Base-by-base conservation (phyloP, 306 rosid species). In the Cotoneaster glaucophyllus region DNA sequence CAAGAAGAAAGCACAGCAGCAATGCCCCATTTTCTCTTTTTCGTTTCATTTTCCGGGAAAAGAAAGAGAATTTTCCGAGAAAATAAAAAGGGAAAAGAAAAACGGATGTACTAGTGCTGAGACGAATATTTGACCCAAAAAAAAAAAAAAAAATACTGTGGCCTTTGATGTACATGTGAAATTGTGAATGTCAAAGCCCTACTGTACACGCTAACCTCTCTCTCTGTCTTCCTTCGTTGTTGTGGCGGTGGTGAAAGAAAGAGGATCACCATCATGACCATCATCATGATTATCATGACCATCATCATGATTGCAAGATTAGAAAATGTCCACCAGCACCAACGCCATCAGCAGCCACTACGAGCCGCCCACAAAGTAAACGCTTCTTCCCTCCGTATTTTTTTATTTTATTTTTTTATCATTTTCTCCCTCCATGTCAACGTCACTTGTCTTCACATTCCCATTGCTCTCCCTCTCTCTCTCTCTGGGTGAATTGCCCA, bases 291-390 rank as follows among this genome's bases (percentile, higher is more conserved):
- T 37, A 37, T 37, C 41, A 70, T 64, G 31, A 21, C 41, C 34
- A 4, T 12, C 63, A 62, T 70, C 64, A 77, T 71, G 34, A 78
- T 63, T 31, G 18, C 48, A 63, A 26, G 54, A 74, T 71, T 58
- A 43, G 65, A 66, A 75, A 66, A 65, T 57, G 81, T 34, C 74
- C 84, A 75, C 52, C 82, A 57, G 63, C 28, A 57, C 63, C 63
- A 78, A 71, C 57, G 18, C 19, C 63, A 74, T 53, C 67, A 57
- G 65, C 71, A 61, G 82, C 74, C 81, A 81, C 81, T 70, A 43
- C 70, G 74, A 44, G 84, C 84, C 84, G 80, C 81, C 84, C 84
- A 26, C 81, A 81, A 76, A 81, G 84, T 81, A 81, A 81, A 71
- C 84, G 84, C 84, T 45, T 69, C 57, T 45, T 31, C 64, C 37